Base-by-base conservation (phyloP, 2,329 filamentous ascomycete species). In the Cladosporium sp. region DNA sequence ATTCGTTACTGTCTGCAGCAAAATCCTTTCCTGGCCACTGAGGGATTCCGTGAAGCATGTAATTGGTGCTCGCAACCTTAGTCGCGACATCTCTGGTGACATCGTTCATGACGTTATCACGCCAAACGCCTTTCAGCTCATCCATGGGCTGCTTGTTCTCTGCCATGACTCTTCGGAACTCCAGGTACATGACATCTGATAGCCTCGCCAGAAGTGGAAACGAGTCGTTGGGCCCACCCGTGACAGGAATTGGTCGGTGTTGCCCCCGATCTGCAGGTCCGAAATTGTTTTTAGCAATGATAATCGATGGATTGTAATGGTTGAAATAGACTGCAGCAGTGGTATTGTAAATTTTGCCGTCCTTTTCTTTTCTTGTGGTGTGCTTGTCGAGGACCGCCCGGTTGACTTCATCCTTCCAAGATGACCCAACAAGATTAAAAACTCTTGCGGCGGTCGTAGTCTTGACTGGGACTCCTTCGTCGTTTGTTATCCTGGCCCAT, bases 171-270 rank as follows among this genome's bases (percentile, higher is more conserved):
- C 65, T 48, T 26, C 59, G 65, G 13, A 54, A 68, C 23, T 67
- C 54, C n/a, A 70, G 61, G n/a, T 62, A 70, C 13, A 57, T 51
- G 39, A 68, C 54, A 53, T 70, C 69, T 3, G 66, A 68, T 56
- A 54, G 66, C 13, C 58, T 65, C 14, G 57, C 49, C 16, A 68
- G 23, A 2, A 43, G 46, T 11, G 66, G 49, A 30, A 39, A 67
- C 16, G 63, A 56, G 26, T 54, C 51, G 14, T 65, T 65, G 13
- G 54, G 32, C 5, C 30, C 64, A n/a, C 63, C 65, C 10, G 26
- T 62, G 16, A 68, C 66, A 18, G 58, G 58, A 26, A 58, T 43
- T 28, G 23, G 48, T 30, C 60, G 51, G 10, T 34, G 18, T 11
- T 21, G 30, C 18, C 54, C 63, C 10, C 59, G 28, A 8, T 39